Percentiles rank a stretch among this genome's conserved stretches.
These are phyloP conservation scores for Vigna hirtella DNA, from an alignment of 306 rosid species.

Conservation along the genomic window DNA sequence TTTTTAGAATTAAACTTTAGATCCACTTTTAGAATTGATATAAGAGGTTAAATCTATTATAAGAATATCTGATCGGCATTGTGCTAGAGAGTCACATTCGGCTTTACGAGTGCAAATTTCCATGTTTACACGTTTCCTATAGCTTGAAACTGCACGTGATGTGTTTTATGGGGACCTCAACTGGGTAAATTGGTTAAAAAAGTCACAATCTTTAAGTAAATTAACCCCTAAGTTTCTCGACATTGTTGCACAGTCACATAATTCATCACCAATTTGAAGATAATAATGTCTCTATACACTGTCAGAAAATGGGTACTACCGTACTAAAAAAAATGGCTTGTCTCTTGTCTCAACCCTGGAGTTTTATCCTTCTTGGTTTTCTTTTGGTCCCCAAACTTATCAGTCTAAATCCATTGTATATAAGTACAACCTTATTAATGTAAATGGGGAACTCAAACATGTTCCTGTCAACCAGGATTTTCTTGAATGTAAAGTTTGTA, in stretches of 20 bases:
- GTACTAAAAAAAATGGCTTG: slow-evolving; percentile 21
- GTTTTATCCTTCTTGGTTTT: slow-evolving; percentile 28
- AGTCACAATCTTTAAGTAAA: slow-evolving; percentile 9
- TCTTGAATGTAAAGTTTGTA: slow-evolving; percentile 19
- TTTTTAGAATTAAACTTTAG: no score
- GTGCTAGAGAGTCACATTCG: background rate
- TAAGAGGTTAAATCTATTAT: no score
- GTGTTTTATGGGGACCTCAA: slow-evolving; percentile 1
- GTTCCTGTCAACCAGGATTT: slow-evolving; percentile 21
- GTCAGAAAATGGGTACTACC: slow-evolving; percentile 15
- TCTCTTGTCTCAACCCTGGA: slow-evolving; percentile 14
- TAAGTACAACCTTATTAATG: slow-evolving; percentile 10
- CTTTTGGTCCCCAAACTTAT: slow-evolving; percentile 22
- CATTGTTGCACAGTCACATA: background rate
- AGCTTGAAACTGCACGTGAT: slow-evolving; percentile 22
- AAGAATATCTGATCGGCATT: no score
- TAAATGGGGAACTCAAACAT: slow-evolving; percentile 11
- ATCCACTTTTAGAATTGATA: no score
- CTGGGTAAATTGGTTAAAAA: background rate
- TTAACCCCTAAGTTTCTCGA: slow-evolving; percentile 3
- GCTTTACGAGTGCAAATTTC: background rate
- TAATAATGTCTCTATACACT: slow-evolving; percentile 25
- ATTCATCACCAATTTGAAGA: slow-evolving; percentile 34
- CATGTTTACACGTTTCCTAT: slow-evolving; percentile 1
- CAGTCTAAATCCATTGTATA: slow-evolving; percentile 43